phyloP scores from a whole-genome alignment of 2,329 filamentous ascomycete genomes.

The Microascus cirrosus region DNA sequence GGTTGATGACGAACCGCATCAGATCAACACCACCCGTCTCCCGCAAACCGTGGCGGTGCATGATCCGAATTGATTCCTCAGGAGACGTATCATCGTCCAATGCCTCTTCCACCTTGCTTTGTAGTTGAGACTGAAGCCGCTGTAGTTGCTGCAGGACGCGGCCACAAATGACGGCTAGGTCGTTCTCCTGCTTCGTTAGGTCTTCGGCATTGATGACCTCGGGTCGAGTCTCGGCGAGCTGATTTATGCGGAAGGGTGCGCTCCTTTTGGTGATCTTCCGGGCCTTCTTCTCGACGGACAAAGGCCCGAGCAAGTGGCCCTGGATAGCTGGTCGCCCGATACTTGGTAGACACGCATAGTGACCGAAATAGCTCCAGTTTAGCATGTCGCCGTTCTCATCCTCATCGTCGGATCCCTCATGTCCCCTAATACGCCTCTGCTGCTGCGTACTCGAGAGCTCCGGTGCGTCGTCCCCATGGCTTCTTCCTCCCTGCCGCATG shows the following conservation, averaged over 20 bases:
- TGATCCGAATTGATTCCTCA: constrained; percentile 35
- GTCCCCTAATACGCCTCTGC: constrained; percentile 23
- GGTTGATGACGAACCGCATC: constrained; percentile 84
- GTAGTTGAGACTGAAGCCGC: constrained; percentile 31
- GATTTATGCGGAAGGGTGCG: constrained; percentile 57
- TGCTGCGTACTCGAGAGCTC: constrained; percentile 39
- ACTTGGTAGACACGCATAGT: constrained; percentile 61
- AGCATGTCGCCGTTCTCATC: constrained; percentile 67
- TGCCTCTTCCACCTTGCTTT: constrained; percentile 30
- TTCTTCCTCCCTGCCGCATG: constrained; percentile 60
- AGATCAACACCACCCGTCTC: constrained; percentile 63
- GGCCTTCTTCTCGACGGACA: constrained; percentile 78
- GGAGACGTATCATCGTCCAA: constrained; percentile 35
- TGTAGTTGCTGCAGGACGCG: constrained; percentile 57
- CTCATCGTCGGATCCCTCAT: constrained; percentile 40
- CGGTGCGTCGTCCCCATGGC: constrained; percentile 36
- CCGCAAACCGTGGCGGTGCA: constrained; percentile 55
- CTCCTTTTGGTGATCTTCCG: constrained; percentile 61
- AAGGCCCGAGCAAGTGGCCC: constrained; percentile 76
- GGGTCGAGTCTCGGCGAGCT: constrained; percentile 60
- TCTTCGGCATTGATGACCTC: constrained; percentile 67
- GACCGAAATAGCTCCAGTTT: constrained; percentile 79
- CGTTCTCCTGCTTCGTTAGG: constrained; percentile 65
- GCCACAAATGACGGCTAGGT: constrained; percentile 68
- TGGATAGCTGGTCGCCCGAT: constrained; percentile 66